Evolutionary conservation across 176 grass and related monocot species (phyloP), one percentile per base, ranked within the genome.

Genomic region (Raddia guianensis): DNA sequence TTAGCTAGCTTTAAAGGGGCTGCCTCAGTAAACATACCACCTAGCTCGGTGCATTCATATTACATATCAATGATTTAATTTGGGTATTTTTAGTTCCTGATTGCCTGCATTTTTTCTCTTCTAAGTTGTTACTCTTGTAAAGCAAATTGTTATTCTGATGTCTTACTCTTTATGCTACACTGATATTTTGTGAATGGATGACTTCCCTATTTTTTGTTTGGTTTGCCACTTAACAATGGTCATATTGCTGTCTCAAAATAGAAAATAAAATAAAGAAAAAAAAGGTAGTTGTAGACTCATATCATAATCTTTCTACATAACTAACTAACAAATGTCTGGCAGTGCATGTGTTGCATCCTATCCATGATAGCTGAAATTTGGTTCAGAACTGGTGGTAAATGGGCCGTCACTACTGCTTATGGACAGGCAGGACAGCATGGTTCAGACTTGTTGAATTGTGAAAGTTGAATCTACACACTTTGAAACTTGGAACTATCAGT

Each of bases 381-480:
- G 47, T 63, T 33, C 43, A 48, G 46, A 77, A 77, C 27, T 8
- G 46, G 46, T 75, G 73, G n/a, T 65, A 64, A 65, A 59, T 64
- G 2, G 27, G 44, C 59, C 12, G 58, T 77, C 49, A 13, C 46
- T 8, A 27, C 21, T 2, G 15, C 14, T 67, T 21, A 21, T 67
- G 33, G 34, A 50, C 27, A 27, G 27, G 27, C 27, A 27, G 27
- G 27, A 27, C 43, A 40, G 11, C 43, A 54, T 67, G 33, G 14
- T 79, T 11, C 61, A 42, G 49, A 67, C 34, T 66, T 1, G 48
- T 79, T 79, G 49, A 34, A 18, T 54, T 66, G 52, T 49, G 66
- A 49, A 20, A 66, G 49, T 67, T 44, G 18, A 53, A 79, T 79
- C 4, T 79, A 53, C 34, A 51, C 50, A 35, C 43, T 35, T 63